Evolutionary conservation across 345 rosid species (phyloP).

Genomic region (Hibiscus tridactylites): DNA sequence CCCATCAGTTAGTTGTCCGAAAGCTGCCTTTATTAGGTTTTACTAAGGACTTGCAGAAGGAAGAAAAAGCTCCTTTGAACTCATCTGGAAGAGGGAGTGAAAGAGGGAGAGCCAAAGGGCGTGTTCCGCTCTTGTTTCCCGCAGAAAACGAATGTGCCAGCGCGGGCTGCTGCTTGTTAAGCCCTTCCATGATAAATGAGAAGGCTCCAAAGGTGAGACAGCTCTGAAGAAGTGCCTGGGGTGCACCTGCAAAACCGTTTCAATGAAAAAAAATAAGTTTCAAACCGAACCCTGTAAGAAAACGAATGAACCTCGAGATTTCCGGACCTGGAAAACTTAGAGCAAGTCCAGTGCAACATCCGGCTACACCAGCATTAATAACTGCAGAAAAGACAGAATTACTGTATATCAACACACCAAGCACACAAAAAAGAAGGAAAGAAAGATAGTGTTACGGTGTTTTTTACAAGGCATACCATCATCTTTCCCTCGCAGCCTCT

Average conservation of each 20-base stretch:
- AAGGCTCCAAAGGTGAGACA: neutral
- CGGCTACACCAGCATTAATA: neutral
- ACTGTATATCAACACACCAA: neutral
- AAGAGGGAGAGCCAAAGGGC: neutral
- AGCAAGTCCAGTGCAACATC: neutral
- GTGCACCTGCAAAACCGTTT: neutral
- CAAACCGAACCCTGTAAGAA: neutral
- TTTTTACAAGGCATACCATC: constrained; percentile 39
- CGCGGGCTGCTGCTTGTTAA: neutral
- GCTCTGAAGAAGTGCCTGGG: neutral
- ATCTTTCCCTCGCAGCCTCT: constrained; percentile 81
- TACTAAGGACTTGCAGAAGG: neutral
- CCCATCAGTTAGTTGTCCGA: neutral
- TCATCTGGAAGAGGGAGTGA: neutral
- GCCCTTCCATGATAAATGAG: neutral
- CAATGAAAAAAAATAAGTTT: neutral
- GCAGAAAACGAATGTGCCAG: neutral
- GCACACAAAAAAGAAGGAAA: neutral
- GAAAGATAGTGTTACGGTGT: no score
- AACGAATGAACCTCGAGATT: neutral
- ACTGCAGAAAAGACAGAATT: neutral
- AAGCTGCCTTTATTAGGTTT: neutral
- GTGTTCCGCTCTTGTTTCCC: neutral
- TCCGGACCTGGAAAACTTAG: neutral
- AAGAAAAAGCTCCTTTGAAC: neutral